These are phyloP conservation scores for Russula sp. DNA, from an alignment of 768 basidiomycete genomes.

Conservation along the genomic window DNA sequence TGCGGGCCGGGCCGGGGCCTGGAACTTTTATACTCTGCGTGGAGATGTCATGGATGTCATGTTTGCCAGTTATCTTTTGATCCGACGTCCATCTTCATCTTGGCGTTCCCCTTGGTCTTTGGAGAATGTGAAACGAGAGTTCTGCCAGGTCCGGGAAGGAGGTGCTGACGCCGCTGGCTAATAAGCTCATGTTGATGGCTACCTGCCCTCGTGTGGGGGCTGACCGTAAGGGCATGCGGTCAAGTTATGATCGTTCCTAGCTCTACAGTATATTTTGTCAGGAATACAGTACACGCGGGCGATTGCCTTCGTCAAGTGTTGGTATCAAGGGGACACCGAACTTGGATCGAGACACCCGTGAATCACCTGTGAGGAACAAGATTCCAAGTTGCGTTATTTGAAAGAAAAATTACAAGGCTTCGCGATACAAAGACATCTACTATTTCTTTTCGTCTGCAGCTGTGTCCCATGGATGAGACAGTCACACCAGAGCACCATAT, in stretches of 20 bases:
- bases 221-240: not conserved
- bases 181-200: not conserved
- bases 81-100: not conserved
- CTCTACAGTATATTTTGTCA: too few species aligned
- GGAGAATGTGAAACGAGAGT: not conserved
- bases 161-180: not conserved
- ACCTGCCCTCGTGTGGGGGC: not conserved
- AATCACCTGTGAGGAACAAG: not conserved
- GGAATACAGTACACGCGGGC: too few species aligned
- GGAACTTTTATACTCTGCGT: not conserved
- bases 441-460: constrained; percentile 3
- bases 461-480: not conserved
- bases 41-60: too few species aligned
- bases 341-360: not conserved
- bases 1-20: not conserved
- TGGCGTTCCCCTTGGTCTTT: not conserved
- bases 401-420: constrained; percentile 4
- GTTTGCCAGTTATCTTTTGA: not conserved
- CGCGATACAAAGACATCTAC: constrained; percentile 12
- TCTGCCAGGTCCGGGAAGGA: too few species aligned
- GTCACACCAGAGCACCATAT: not conserved
- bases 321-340: not conserved
- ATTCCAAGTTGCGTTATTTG: not conserved
- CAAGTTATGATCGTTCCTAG: not conserved
- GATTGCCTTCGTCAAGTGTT: not conserved